Conservation (phyloP, 164 flowering plant genomes). For the Sextonia rubra region DNA sequence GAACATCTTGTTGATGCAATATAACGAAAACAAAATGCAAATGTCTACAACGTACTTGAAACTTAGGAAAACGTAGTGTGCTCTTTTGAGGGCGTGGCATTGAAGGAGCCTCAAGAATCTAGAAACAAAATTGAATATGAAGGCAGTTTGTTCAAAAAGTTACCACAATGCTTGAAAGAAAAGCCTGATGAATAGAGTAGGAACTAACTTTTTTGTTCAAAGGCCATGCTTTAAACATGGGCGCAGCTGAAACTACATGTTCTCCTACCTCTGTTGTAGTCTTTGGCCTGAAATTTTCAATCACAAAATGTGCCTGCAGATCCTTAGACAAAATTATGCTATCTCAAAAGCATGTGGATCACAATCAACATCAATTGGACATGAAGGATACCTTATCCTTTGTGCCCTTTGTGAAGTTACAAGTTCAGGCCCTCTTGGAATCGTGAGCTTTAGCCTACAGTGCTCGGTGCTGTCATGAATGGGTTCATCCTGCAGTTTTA, state of each 20-base stretch:
- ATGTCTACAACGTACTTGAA: slow-evolving; percentile 48
- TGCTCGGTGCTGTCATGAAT: slow-evolving; percentile 24
- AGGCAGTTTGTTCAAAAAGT: neutral
- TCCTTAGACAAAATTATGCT: slow-evolving; percentile 4
- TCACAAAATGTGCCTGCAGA: neutral
- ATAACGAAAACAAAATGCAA: slow-evolving; percentile 6
- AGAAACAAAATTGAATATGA: neutral
- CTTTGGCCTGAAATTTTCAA: slow-evolving; percentile 50
- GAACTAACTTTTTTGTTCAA: slow-evolving; percentile 78
- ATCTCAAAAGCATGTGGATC: neutral
- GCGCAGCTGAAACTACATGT: slow-evolving; percentile 18
- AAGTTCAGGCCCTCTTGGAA: slow-evolving; percentile 87
- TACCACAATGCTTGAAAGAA: neutral
- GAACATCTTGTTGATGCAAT: neutral
- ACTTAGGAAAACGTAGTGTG: slow-evolving; percentile 59
- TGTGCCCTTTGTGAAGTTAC: slow-evolving; percentile 76
- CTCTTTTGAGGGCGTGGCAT: slow-evolving; percentile 53
- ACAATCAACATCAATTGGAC: slow-evolving; percentile 1
- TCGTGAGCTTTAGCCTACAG: slow-evolving; percentile 52
- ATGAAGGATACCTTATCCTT: slow-evolving; percentile 42
- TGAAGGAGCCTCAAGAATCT: slow-evolving; percentile 79
- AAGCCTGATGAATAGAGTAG: slow-evolving; percentile 2
- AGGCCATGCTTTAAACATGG: slow-evolving; percentile 76
- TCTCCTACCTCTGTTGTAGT: slow-evolving; percentile 29
- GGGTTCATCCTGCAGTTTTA: slow-evolving; percentile 44